Base-by-base conservation (phyloP, 176 grass and related monocot genomes). In the Carex scoparia region DNA sequence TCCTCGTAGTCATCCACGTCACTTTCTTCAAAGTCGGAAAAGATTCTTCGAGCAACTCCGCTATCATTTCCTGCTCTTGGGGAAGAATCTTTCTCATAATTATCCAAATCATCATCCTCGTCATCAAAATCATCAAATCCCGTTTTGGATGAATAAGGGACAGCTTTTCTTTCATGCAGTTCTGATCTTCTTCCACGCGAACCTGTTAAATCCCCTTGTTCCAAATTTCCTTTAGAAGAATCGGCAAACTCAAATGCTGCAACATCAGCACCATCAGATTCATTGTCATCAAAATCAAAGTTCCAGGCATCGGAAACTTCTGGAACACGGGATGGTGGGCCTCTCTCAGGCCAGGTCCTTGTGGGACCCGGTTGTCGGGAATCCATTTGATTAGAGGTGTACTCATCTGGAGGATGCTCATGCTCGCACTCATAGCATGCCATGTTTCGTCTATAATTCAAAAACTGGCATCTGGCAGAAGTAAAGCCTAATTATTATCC, bases 81-180 rank as follows among this genome's bases (percentile, higher is more conserved):
- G 14, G 87, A 79, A 16, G 87, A 59, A 85, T 95, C 92, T 69
- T 93, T 83, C 81, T 98, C 95, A 7, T 98, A 98, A 89, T 79
- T 98, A 69, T 98, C 92, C 73, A 94, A 89, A 87, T 94, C 87
- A 57, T 94, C 94, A 27, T 92, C 92, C 87, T 98, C 92, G 53
- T 98, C 95, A 74, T 93, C 92, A 91, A 98, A 98, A 90, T 98
- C 92, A 90, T 98, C 85, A 59, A 98, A 94, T 80, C 95, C 91
- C 81, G 76, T 81, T 84, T 84, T 86, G 13, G 84, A 80, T 14
- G 88, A 90, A 80, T 81, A 12, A 46, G 86, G 46, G 56, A 38
- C 84, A 2, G 86, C 67, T 88, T 85, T 90, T 86, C 89, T 88
- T 23, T 62, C 79, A 76, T 87, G 55, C 51, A 23, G 13, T 61